Conservation (phyloP, 768 basidiomycete species). For the Pleurotus sapidus region DNA sequence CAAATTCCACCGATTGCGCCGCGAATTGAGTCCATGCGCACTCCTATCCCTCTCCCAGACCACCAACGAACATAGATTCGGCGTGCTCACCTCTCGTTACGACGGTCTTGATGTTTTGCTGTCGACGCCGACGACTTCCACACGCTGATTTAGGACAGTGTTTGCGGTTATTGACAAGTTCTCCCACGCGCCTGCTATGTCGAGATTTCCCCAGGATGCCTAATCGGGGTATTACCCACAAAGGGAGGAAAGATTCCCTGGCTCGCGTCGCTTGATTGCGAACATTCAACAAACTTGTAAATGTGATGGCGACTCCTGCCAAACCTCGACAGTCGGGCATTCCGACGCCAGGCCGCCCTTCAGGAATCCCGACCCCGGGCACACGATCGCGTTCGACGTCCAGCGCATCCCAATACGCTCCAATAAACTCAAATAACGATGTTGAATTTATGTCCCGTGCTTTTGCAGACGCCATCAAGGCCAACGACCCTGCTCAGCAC, state of each 20-base stretch:
- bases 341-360: constrained; percentile 34
- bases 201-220: neutral
- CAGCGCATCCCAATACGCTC: constrained; percentile 34
- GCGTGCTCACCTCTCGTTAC: constrained; percentile 5
- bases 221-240: neutral
- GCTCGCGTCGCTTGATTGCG: neutral
- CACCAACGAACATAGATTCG: neutral
- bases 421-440: constrained; percentile 27
- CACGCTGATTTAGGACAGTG: neutral
- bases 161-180: neutral
- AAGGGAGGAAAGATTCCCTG: neutral
- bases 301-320: constrained; percentile 30
- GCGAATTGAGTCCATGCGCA: neutral
- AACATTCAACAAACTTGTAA: neutral
- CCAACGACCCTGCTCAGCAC: constrained; percentile 78
- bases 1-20: neutral
- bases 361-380: constrained; percentile 68
- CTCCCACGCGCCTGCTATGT: constrained; percentile 3
- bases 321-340: constrained; percentile 41
- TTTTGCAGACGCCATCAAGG: constrained; percentile 77
- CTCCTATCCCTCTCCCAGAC: neutral
- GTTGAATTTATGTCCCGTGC: constrained; percentile 64
- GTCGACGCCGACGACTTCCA: neutral
- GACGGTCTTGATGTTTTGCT: constrained; percentile 5
- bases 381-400: constrained; percentile 64